Conservation (phyloP, 257 asterid genomes). For the Solanum pinnatisectum region DNA sequence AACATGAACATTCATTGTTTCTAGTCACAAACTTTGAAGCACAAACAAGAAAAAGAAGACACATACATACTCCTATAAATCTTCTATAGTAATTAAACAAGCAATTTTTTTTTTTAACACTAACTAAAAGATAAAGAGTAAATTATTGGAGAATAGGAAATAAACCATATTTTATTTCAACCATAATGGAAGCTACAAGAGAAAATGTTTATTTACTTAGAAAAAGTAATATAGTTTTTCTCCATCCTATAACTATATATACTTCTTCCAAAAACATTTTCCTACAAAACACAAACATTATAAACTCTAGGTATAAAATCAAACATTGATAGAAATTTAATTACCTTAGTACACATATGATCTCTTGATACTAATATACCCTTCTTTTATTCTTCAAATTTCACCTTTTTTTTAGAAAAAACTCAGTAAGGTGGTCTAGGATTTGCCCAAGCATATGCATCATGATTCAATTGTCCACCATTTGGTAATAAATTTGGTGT, state of each 20-base stretch:
- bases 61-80: not conserved
- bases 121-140: not conserved
- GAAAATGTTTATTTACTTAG: not conserved
- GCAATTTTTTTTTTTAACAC: not conserved
- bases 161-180: not conserved
- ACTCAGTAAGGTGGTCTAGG: constrained; percentile 27
- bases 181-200: not conserved
- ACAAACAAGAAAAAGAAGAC: not conserved
- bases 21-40: not conserved
- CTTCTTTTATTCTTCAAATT: not conserved
- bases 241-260: not conserved
- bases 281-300: not conserved
- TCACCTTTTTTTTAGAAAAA: not conserved
- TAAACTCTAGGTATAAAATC: not conserved
- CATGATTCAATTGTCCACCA: constrained; percentile 47
- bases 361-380: not conserved
- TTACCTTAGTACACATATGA: not conserved
- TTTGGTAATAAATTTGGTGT: constrained; percentile 39
- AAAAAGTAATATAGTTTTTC: not conserved
- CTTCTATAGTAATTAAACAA: not conserved
- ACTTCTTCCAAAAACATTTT: constrained; percentile 1
- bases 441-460: constrained; percentile 49
- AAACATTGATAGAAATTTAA: not conserved
- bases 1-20: not conserved
- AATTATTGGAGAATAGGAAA: not conserved